A percentile compares a stretch with the other conserved stretches of the same genome.
Conservation (phyloP, 116 monocot species). For the Phalaenopsis hybrid region DNA sequence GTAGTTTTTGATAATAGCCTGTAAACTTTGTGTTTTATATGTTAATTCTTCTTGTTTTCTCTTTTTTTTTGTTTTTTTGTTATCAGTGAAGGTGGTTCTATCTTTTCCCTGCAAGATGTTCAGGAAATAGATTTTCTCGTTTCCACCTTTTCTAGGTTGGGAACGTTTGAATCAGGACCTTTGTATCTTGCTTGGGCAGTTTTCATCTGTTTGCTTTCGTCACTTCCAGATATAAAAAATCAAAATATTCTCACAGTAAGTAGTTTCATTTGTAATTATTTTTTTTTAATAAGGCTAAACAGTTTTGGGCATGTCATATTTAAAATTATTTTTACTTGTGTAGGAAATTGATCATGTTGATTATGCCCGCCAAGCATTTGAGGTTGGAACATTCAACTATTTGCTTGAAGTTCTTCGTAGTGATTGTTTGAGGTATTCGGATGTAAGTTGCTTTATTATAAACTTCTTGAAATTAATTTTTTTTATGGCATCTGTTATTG, state of each 20-base stretch:
- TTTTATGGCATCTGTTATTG: background rate
- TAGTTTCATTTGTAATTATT: background rate
- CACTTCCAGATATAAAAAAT: slow-evolving; percentile 53
- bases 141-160: slow-evolving; percentile 49
- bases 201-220: slow-evolving; percentile 62
- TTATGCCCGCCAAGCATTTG: slow-evolving; percentile 74
- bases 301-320: background rate
- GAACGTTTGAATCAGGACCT: slow-evolving; percentile 55
- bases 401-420: slow-evolving; percentile 52
- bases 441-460: slow-evolving; percentile 49
- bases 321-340: slow-evolving; percentile 8
- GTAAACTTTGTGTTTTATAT: background rate
- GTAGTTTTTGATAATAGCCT: background rate
- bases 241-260: slow-evolving; percentile 32
- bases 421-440: slow-evolving; percentile 51
- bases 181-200: slow-evolving; percentile 88
- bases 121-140: slow-evolving; percentile 74
- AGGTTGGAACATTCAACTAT: slow-evolving; percentile 49
- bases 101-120: slow-evolving; percentile 60
- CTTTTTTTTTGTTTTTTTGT: slow-evolving; percentile 6
- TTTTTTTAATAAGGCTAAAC: background rate
- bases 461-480: background rate
- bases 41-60: background rate
- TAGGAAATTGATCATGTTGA: slow-evolving; percentile 83
- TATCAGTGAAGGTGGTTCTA: slow-evolving; percentile 35